Conservation (phyloP, 2,329 filamentous ascomycete genomes). For the Calycina herbarum region DNA sequence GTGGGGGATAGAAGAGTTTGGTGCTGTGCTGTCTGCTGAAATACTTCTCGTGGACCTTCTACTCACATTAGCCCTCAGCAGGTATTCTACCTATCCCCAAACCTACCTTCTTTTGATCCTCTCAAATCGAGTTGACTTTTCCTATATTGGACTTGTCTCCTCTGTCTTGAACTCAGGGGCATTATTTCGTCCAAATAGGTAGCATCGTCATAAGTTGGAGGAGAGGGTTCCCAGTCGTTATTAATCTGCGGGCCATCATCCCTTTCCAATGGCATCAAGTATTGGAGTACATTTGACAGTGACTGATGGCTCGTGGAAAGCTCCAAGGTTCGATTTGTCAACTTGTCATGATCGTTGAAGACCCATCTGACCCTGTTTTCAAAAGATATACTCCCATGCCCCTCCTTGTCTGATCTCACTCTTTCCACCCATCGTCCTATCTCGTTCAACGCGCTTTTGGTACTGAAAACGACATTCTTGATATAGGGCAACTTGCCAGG, state of each 20-base stretch:
- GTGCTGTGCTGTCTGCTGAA: too few relatives aligned
- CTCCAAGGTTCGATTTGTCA: constrained; percentile 1
- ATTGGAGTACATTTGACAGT: constrained; percentile 5
- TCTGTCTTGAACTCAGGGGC: neutral
- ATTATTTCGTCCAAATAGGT: neutral
- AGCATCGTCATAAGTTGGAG: neutral
- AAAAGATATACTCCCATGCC: neutral
- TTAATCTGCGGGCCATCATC: neutral
- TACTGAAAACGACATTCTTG: constrained; percentile 2
- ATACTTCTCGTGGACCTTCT: too few relatives aligned
- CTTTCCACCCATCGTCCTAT: constrained; percentile 2
- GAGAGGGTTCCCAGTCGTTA: neutral
- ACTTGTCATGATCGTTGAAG: neutral
- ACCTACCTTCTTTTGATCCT: neutral
- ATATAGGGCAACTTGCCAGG: constrained; percentile 6
- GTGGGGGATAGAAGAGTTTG: too few relatives aligned
- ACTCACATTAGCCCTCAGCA: too few relatives aligned
- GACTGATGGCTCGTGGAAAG: constrained; percentile 8
- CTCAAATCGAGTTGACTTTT: neutral
- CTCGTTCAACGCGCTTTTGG: constrained; percentile 6
- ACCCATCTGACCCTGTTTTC: neutral
- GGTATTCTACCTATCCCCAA: neutral
- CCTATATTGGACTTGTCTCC: neutral
- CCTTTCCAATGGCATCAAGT: constrained; percentile 4
- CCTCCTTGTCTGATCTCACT: neutral